phyloP scores from a whole-genome alignment of 2,329 filamentous ascomycete species.

The Ceratocystis variospora region DNA sequence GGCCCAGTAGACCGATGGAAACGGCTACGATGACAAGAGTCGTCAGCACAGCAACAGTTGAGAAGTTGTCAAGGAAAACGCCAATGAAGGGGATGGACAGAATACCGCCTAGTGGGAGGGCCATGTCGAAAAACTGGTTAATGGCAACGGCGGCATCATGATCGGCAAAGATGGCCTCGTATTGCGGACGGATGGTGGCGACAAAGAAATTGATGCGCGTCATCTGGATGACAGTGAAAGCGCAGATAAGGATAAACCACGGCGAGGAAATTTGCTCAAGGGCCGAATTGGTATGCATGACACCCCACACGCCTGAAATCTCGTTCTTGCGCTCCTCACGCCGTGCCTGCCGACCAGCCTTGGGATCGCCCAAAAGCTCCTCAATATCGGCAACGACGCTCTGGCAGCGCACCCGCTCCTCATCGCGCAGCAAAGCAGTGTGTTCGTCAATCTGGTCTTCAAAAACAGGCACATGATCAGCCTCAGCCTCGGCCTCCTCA shows the following conservation, averaged over 20 bases:
- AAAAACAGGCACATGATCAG: conserved; percentile 23
- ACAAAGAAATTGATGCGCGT: conserved; percentile 86
- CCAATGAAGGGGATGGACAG: conserved; percentile 81
- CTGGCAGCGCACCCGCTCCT: conserved; percentile 47
- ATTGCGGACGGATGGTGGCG: conserved; percentile 71
- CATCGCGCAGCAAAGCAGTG: conserved; percentile 39
- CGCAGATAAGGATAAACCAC: conserved; percentile 73
- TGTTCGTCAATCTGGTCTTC: conserved; percentile 48
- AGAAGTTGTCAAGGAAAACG: conserved; percentile 59
- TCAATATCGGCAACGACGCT: conserved; percentile 57
- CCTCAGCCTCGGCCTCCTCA: conserved; percentile 35
- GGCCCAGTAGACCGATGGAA: conserved; percentile 59
- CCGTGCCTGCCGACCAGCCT: conserved; percentile 48
- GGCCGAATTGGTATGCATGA: conserved; percentile 60
- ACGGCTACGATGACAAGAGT: conserved; percentile 60
- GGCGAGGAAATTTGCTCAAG: conserved; percentile 60
- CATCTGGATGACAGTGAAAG: conserved; percentile 68
- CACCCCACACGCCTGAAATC: conserved; percentile 71
- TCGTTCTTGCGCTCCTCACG: conserved; percentile 57
- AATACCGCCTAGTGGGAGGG: conserved; percentile 69
- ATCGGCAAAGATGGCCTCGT: conserved; percentile 57
- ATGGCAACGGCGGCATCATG: conserved; percentile 48
- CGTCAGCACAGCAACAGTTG: conserved; percentile 55
- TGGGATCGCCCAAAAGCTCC: conserved; percentile 51
- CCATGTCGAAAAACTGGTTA: conserved; percentile 70